A percentile compares a stretch with the other conserved stretches of the same genome.
These are phyloP conservation scores for Hypoxylon rickii DNA, from an alignment of 495 filamentous ascomycete species.

Conservation along the genomic window DNA sequence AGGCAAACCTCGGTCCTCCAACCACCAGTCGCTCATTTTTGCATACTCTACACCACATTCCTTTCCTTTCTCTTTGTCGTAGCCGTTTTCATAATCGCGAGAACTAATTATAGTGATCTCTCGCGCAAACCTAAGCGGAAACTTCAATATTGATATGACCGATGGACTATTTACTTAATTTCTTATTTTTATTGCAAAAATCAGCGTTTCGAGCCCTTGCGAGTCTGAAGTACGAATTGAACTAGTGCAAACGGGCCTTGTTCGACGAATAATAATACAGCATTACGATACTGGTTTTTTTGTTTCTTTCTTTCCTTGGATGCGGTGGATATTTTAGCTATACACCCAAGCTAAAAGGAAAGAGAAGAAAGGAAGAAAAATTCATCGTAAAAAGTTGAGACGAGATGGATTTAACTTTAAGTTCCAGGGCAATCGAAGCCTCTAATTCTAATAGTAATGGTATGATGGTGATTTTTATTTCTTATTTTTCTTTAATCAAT, in stretches of 20 bases:
- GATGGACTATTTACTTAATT: conserved; percentile 19
- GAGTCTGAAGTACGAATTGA: conserved; percentile 17
- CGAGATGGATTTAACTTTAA: conserved; percentile 22
- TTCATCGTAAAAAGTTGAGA: conserved; percentile 12
- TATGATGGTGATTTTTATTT: conserved; percentile 5
- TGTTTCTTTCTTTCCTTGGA: not conserved
- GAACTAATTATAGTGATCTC: not conserved
- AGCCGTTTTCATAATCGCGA: not conserved
- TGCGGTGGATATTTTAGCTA: not conserved
- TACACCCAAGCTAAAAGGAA: not conserved
- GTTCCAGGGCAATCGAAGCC: conserved; percentile 12
- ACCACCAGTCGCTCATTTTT: conserved; percentile 26
- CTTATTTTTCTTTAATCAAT: conserved; percentile 7
- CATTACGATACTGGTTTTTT: too few relatives aligned
- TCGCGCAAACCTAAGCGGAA: too few relatives aligned
- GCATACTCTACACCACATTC: not conserved
- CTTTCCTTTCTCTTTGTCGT: conserved; percentile 3
- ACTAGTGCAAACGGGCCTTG: conserved; percentile 11
- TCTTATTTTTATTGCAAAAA: conserved; percentile 17
- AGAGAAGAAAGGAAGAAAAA: not conserved
- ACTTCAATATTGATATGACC: too few relatives aligned
- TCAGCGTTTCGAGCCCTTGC: conserved; percentile 22
- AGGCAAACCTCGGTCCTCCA: conserved; percentile 22
- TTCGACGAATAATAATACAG: conserved; percentile 6
- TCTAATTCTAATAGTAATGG: conserved; percentile 16